phyloP scores from a whole-genome alignment of 2,329 filamentous ascomycete species.

The Chalara sp. region DNA sequence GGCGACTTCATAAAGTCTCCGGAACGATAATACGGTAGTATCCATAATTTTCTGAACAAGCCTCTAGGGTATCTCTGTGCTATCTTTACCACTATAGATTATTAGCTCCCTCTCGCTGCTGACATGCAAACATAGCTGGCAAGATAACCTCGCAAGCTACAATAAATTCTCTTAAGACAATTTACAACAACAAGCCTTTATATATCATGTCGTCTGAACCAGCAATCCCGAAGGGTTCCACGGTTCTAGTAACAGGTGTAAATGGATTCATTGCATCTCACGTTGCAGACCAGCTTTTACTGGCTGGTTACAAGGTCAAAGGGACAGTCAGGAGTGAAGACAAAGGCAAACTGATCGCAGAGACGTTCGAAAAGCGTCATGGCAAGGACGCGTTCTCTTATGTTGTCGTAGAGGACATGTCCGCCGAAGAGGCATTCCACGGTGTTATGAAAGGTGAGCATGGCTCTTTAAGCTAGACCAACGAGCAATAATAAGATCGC shows the following conservation, averaged over 20 bases:
- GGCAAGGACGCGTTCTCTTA: constrained; percentile 29
- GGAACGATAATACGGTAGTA: too few species aligned
- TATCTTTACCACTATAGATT: too few species aligned
- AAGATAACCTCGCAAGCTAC: too few species aligned
- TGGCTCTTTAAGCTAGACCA: background rate
- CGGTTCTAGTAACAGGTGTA: constrained; percentile 34
- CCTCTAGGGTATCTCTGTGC: too few species aligned
- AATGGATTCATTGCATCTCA: constrained; percentile 37
- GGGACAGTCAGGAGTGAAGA: constrained; percentile 33
- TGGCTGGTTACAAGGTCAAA: constrained; percentile 36
- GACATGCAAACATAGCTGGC: too few species aligned
- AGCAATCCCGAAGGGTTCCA: constrained; percentile 24
- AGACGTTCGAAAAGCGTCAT: constrained; percentile 27
- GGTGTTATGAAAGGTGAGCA: constrained; percentile 19
- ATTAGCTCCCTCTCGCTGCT: too few species aligned
- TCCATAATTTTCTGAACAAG: too few species aligned
- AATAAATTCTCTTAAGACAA: too few species aligned
- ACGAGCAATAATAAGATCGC: background rate
- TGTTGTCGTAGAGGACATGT: constrained; percentile 29
- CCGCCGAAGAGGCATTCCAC: constrained; percentile 16
- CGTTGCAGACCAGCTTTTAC: constrained; percentile 32
- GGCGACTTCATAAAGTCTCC: too few species aligned
- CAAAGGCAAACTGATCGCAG: constrained; percentile 28
- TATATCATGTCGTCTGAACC: too few species aligned
- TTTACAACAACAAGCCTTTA: too few species aligned